Base-by-base conservation (phyloP, 2,329 filamentous ascomycete genomes). In the Massarina eburnea region DNA sequence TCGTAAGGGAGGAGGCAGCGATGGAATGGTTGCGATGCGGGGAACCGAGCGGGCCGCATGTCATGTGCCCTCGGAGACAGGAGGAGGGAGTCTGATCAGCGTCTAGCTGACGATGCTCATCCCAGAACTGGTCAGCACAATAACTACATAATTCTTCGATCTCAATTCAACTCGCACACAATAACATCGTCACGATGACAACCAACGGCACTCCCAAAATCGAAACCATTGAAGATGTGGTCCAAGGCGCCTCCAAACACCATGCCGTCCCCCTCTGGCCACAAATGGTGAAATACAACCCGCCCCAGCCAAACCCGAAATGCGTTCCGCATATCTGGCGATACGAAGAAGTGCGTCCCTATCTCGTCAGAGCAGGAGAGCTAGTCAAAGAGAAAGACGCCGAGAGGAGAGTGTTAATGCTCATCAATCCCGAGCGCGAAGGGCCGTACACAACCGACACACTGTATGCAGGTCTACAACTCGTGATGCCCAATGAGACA, bases 361-460 rank as follows among this genome's bases (percentile, higher is more conserved):
- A 61, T 27, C 59, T 73, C 8, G 54, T 72, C 4, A 54, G 59
- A 20, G 68, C 71, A 1, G 71, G 70, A 3, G 55, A 70, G 6
- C 57, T 73, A 6, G 52, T 72, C 18, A 62, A 59, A 3, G 71
- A 69, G 33, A 61, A 68, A 37, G 58, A 71, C 36, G 70, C 71
- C 4, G 71, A 74, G 45, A 40, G 71, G 36, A 49, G 71, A 32
- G 71, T 73, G 4, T 46, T 74, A 41, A 73, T 73, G 71, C 53
- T 75, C 12, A 59, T 72, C 5, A 74, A 75, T 48, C 71, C 72
- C 3, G 49, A 55, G 46, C 39, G 52, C 78, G 76, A 73, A 43
- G 73, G 76, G 0, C 80, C 80, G 0, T 79, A 75, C 49, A 82
- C 80, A 0, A 82, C 79, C 1, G 80, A 83, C 55, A 82, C 80